A percentile compares a stretch with the other conserved stretches of the same genome.
Conservation (phyloP, 1,284 basidiomycete genomes). For the Sanghuangporus baumii region DNA sequence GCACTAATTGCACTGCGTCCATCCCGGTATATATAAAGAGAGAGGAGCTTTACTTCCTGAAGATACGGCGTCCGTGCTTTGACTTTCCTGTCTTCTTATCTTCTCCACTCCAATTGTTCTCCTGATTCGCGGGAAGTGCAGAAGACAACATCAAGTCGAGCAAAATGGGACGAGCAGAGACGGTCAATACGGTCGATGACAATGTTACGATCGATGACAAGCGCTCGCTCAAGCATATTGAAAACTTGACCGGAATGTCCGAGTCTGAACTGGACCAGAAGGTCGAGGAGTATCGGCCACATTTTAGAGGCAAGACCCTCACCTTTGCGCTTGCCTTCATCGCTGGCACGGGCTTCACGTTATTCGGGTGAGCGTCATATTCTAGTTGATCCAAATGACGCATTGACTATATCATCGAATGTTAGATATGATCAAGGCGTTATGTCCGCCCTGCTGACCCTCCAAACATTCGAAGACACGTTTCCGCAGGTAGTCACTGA, state of each 20-base stretch:
- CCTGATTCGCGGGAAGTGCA: not conserved
- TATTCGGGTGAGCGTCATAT: constrained; percentile 43
- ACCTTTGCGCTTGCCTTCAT: constrained; percentile 45
- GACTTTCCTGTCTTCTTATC: not conserved
- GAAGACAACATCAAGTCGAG: not conserved
- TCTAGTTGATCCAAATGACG: not conserved
- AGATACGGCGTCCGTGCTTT: not conserved
- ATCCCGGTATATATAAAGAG: not conserved
- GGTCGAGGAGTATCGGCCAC: constrained; percentile 25
- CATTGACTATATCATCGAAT: not conserved
- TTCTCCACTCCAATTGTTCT: not conserved
- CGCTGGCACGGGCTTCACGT: constrained; percentile 49
- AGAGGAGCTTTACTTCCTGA: not conserved
- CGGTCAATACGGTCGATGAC: constrained; percentile 3
- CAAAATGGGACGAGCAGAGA: not conserved
- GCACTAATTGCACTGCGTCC: not conserved
- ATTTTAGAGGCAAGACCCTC: constrained; percentile 36
- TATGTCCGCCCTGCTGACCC: constrained; percentile 52
- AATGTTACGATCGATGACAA: constrained; percentile 10
- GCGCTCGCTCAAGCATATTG: constrained; percentile 10
- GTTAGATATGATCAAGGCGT: constrained; percentile 59
- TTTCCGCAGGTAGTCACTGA: constrained; percentile 39
- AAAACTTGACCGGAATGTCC: constrained; percentile 11
- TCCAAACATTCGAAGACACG: constrained; percentile 43
- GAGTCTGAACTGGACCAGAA: constrained; percentile 3